Evolutionary conservation across 768 basidiomycete species (phyloP), one percentile per base, ranked within the genome.

Genomic region (Sarcodon aspratus): DNA sequence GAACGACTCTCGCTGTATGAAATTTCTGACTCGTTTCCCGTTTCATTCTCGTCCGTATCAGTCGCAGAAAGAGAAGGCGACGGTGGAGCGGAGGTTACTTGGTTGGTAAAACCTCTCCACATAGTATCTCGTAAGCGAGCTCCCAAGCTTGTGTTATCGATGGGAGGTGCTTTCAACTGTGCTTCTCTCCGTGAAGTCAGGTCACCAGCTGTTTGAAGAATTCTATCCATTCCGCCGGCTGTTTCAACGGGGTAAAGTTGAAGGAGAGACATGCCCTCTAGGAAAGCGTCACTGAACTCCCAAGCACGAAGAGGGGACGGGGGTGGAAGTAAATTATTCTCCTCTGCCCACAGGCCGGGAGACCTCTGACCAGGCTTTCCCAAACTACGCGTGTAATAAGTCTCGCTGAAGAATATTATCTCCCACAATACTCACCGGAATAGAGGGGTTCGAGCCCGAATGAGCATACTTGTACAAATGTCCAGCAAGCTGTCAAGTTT

Each of bases 401-500:
- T 21, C 33, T 43, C 6, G 33, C 34, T 42, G 18, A 3, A 32
- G 33, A n/a, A 52, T 35, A 38, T 33, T 32, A 45, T 27, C 32
- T 1, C 10, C 50, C 45, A 38, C 18, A 35, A 34, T 51, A 48
- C 72, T 34, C 55, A 82, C 85, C 75, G 68, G 36, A 78, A 70
- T 9, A 88, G 63, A 11, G 72, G 69, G 2, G 65, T 61, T 40
- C 76, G 75, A 1, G 74, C 71, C 46, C 76, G 72, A 17, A 86
- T 63, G 27, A 88, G 69, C 76, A 89, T 82, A 44, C 76, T 72
- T 0, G 78, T 72, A 51, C 84, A 85, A 32, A 89, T 64, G 53
- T 87, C 81, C 46, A 86, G 58, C n/a, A 88, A 69, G 54, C 71
- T 72, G 21, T 87, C 81, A 1, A 87, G 66, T 60, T 83, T 86